Evolutionary conservation across 176 grass and related monocot genomes (phyloP), one percentile per base, ranked within the genome.

Genomic region (Juncus inflexus): DNA sequence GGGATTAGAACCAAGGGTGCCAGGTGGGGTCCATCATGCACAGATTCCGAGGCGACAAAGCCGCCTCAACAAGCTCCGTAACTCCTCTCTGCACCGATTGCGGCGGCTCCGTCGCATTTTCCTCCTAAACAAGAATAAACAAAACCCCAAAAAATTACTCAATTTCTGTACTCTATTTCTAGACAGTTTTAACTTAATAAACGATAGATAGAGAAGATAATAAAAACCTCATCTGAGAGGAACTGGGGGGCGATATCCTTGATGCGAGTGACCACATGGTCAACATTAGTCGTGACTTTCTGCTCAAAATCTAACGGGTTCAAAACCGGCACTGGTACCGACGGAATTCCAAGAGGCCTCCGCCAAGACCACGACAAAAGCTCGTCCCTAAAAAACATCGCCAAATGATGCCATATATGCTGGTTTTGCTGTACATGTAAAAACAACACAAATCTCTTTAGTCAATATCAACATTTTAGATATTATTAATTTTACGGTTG

Each of bases 21-120:
- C 95, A 99, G n/a, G 95, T 99, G 4, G 95, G 95, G 75, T 99
- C 95, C 95, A 99, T 99, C 95, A 92, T 99, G 76, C 95, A 99
- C 65, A 99, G 64, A 72, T 92, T 99, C 76, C 83, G 86, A 13
- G 95, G 82, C 0, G 80, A 87, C 35, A 94, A 52, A 15, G 95
- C 89, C 1, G 85, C 65, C 56, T 99, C 95, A 39, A 99, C 83
- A 15, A 99, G 86, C 37, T 99, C 83, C 0, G 95, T 86, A 10
- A 92, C 89, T 4, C 89, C 95, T 80, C 89, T 86, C 64, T 99
- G 95, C 50, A 99, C 95, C 1, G 95, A 92, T 64, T 92, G 85
- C 0, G 83, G 89, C 4, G 85, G 85, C 35, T 99, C 95, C 0
- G 89, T 86, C 40, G 80, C 70, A 58, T 74, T 92, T 55, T 99